Evolutionary conservation across 768 basidiomycete species (phyloP), one percentile per base, ranked within the genome.

Genomic region (Chalciporus piperatus): DNA sequence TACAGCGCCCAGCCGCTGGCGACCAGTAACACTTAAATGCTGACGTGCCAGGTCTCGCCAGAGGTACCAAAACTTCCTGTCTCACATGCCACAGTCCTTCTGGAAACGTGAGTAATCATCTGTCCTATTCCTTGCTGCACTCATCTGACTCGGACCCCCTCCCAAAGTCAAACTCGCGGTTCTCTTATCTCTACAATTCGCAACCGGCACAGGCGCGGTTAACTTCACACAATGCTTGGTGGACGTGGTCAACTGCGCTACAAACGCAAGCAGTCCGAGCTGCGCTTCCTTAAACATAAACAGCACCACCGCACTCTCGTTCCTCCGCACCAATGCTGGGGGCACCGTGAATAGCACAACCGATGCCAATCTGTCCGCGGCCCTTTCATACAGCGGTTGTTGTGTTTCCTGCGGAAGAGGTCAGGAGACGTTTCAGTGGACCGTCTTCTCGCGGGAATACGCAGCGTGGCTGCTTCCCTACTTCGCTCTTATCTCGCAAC

Each of bases 381-480:
- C 47, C 0, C 41, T 66, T 20, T 51, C 49, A 4, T 56, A 48
- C 1, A 0, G 1, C 11, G 45, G 51, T 3, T 66, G 64, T 23
- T 2, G 5, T 12, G 0, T 10, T 0, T 14, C 30, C 16, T 66
- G 64, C 17, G 63, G 66, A 25, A 7, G 0, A 3, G 42, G 45
- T 1, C 47, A 55, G 9, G 47, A 55, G 8, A 16, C 54, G 12
- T 68, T 66, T n/a, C 28, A n/a, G 12, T 66, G 63, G 63, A n/a
- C 17, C 1, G 28, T 20, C 3, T 68, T 66, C 44, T 44, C 66
- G 0, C 73, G 74, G 41, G 64, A 74, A 41, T 77, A 73, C 55
- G 65, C 68, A 9, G 56, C 75, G 0, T 80, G 78, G 78, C 63
- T 80, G 2, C 49, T 80, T 6, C 78, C 78, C 7, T 78, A 75